Base-by-base conservation (phyloP, 2,329 filamentous ascomycete species). In the Trichophyton benhamiae region DNA sequence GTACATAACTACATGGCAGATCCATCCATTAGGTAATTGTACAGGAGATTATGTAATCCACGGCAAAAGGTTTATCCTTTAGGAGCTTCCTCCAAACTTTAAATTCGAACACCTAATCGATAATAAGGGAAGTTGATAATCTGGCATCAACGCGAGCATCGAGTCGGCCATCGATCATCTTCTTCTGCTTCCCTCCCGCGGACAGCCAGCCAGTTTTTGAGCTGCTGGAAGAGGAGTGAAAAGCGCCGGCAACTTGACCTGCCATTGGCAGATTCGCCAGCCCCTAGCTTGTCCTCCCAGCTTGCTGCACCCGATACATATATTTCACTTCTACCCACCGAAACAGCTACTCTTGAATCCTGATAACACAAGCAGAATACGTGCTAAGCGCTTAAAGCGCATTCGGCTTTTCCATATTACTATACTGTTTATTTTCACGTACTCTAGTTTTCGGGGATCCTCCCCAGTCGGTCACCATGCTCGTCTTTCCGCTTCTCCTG, bases 401-500 rank as follows among this genome's bases (percentile, higher is more conserved):
- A 22, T 22, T 48, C n/a, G 20, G 44, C 44, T 22, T 13, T 20
- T 3, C 20, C 20, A 48, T 25, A 8, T 22, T 9, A 8, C 44
- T 0, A 25, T 20, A 20, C 44, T 48, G 44, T 22, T n/a, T 22
- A 48, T 48, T 7, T 13, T 25, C 22, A 25, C 44, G 9, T 48
- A 7, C 44, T 22, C 11, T 9, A 4, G 17, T 20, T 48, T 5
- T 20, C 8, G 17, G 44, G 44, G 44, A 17, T 20, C 1, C 3
- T 1, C 44, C 44, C 44, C 44, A 48, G 9, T 53, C 49, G 6
- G 13, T 41, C 55, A 61, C 59, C 57, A 76, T 77, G 75, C 70
- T 73, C 64, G 61, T 71, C 15, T 61, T 72, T 61, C 67, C 68
- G 5, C 64, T 76, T 15, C 33, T 74, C 42, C 69, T 66, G 22